Evolutionary conservation across 768 basidiomycete genomes (phyloP).

Genomic region (Tylopilus sp.): DNA sequence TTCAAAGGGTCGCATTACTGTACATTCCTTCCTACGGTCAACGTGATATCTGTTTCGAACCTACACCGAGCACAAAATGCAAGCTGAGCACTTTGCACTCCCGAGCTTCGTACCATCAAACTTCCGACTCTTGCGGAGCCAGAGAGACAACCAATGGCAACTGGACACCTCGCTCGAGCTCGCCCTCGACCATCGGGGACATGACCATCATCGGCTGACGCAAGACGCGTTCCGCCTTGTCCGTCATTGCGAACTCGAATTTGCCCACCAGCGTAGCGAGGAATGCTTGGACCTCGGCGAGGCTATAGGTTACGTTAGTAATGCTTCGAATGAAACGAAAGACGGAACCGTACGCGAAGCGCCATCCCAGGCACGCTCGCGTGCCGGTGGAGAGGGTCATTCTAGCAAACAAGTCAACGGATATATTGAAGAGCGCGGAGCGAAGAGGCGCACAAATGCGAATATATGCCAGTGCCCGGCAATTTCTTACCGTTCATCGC

Average conservation of each 20-base stretch:
- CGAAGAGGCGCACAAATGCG: conserved; percentile 3
- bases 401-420: neutral
- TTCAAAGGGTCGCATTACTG: too few relatives aligned
- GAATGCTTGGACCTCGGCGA: conserved; percentile 54
- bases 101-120: neutral
- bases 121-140: conserved; percentile 5
- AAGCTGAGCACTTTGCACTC: neutral
- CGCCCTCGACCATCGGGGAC: conserved; percentile 28
- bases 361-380: conserved; percentile 26
- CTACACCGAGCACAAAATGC: neutral
- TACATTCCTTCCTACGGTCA: too few relatives aligned
- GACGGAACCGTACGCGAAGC: conserved; percentile 22
- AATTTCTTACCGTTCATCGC: neutral
- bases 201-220: conserved; percentile 30
- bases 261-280: conserved; percentile 48
- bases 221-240: conserved; percentile 26
- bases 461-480: conserved; percentile 14
- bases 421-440: neutral
- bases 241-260: conserved; percentile 46
- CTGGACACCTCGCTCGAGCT: conserved; percentile 28
- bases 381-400: conserved; percentile 17
- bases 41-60: too few relatives aligned
- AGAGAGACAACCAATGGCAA: conserved; percentile 24
- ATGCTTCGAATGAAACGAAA: neutral
- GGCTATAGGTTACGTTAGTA: conserved; percentile 10